Percentiles rank a stretch among this genome's conserved stretches.
Evolutionary conservation across 495 filamentous ascomycete genomes (phyloP).

Genomic region (Copromyces sp.): DNA sequence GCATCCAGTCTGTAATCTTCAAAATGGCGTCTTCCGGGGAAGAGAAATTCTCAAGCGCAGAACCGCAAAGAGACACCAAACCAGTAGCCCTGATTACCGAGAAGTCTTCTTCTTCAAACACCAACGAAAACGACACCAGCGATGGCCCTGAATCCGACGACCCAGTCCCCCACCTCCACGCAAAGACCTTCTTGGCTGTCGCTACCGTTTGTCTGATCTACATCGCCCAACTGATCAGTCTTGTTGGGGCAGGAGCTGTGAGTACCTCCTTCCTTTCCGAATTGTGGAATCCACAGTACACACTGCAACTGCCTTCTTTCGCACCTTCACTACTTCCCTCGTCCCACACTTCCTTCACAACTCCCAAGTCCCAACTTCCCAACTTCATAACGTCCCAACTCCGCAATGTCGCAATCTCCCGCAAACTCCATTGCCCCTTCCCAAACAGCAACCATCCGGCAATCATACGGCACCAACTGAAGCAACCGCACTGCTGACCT

Average conservation of each 20-base stretch:
- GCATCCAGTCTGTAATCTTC: not conserved
- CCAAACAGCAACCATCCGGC: too few relatives aligned
- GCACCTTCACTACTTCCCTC: not conserved
- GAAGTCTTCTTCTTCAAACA: not conserved
- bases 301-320: not conserved
- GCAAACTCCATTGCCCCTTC: not conserved
- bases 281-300: not conserved
- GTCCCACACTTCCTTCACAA: not conserved
- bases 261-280: not conserved
- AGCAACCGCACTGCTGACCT: not conserved
- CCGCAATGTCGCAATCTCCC: not conserved
- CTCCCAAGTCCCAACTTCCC: not conserved
- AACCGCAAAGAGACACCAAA: not conserved
- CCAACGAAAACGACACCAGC: not conserved
- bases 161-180: constrained; percentile 17
- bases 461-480: too few relatives aligned
- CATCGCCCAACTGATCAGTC: constrained; percentile 18
- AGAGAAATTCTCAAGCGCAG: not conserved
- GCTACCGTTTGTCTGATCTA: constrained; percentile 26
- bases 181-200: constrained; percentile 21
- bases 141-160: not conserved
- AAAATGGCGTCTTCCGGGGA: not conserved
- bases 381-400: not conserved
- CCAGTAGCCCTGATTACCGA: not conserved
- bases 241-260: constrained; percentile 27